phyloP scores from a whole-genome alignment of 1,139 yeast species.

The Pneumocystis oryctolagi region DNA sequence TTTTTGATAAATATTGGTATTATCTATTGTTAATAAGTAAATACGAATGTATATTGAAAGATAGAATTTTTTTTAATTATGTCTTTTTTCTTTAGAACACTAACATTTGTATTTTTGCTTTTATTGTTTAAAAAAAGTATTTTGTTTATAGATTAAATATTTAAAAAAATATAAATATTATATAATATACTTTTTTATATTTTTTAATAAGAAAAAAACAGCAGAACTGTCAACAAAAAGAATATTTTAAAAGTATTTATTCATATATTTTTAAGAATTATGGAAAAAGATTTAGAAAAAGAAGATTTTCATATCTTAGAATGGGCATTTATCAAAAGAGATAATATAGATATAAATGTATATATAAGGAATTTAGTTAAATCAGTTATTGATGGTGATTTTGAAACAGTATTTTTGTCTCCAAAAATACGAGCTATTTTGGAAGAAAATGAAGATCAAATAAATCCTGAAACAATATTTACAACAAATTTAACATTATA shows the following conservation, averaged over 20 bases:
- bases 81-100: no score
- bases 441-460: not conserved
- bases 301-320: not conserved
- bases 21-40: no score
- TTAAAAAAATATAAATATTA: no score
- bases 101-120: no score
- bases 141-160: no score
- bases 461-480: not conserved
- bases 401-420: not conserved
- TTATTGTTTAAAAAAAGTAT: no score
- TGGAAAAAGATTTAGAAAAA: not conserved
- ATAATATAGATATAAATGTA: not conserved
- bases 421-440: not conserved
- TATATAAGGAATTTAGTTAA: not conserved
- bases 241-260: not conserved
- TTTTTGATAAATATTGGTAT: no score
- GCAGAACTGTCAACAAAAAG: not conserved
- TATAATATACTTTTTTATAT: no score
- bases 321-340: not conserved
- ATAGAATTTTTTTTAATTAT: no score
- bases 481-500: not conserved
- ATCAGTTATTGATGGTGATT: not conserved
- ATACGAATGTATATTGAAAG: no score
- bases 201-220: not conserved
- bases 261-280: not conserved